Base-by-base conservation (phyloP, 2,329 filamentous ascomycete genomes). In the Pyricularia sp. region DNA sequence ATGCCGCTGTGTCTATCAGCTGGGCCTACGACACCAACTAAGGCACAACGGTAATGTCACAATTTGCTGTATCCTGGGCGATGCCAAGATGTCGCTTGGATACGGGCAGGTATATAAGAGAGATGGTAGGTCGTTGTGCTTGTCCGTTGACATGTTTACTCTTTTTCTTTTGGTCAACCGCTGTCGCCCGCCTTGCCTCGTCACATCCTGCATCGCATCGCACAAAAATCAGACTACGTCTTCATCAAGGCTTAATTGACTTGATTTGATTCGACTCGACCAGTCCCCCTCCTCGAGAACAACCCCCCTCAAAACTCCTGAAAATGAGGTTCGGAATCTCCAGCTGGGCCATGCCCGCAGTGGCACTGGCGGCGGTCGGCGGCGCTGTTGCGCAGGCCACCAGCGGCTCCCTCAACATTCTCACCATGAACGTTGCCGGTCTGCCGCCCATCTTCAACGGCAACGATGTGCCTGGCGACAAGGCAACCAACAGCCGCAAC, bases 401-500 rank as follows among this genome's bases (percentile, higher is more conserved):
- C 25, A 68, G 63, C 25, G 79, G 79, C 55, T 77, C 79, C n/a
- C 84, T 89, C 75, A 83, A 80, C 69, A 75, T 85, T 67, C 76
- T 88, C 28, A 80, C 83, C 26, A 85, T 86, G 78, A 89, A 89
- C 72, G 85, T 89, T 42, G 87, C 86, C 20, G 87, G 87, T 25
- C 80, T 89, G 2, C 87, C 88, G 1, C 75, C 78, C 1, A 76
- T 86, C 69, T 74, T 90, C 65, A 85, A 90, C 70, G 76, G 75
- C 73, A 90, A 90, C 74, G 86, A 83, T 4, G 83, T 89, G 1
- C 82, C 86, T 1, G 88, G 88, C 26, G 84, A 89, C 76, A 90
- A 90, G 78, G 78, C 79, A 0, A 81, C 80, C 7, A 90, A 90
- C 76, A 81, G 87, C 1, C 79, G 79, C 11, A 76, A 78, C 31